Conservation (phyloP, 2,329 filamentous ascomycete genomes). For the Apiospora rasikravindrae region DNA sequence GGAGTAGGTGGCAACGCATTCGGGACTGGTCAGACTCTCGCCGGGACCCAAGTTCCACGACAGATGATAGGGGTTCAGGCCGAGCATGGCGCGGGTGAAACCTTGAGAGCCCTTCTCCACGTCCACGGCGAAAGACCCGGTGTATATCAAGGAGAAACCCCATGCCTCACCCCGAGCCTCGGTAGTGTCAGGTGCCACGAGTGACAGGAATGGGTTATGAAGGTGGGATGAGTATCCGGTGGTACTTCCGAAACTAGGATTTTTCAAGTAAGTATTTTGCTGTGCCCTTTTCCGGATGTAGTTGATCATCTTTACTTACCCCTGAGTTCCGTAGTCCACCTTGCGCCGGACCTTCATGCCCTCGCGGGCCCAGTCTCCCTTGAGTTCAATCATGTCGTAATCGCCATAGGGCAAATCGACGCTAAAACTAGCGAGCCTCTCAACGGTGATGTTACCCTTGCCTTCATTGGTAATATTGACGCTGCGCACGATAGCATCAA, state of each 20-base stretch:
- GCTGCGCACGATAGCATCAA: slow-evolving; percentile 66
- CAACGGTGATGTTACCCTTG: slow-evolving; percentile 54
- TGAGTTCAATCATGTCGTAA: slow-evolving; percentile 65
- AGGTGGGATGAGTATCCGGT: slow-evolving; percentile 68
- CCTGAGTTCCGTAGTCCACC: slow-evolving; percentile 61
- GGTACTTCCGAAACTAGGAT: slow-evolving; percentile 60
- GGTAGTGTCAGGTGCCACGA: slow-evolving; percentile 61
- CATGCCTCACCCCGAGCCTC: slow-evolving; percentile 66
- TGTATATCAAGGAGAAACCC: slow-evolving; percentile 70
- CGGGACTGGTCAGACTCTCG: slow-evolving; percentile 63
- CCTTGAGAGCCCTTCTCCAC: slow-evolving; percentile 68
- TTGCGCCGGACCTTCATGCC: slow-evolving; percentile 58
- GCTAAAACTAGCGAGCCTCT: slow-evolving; percentile 65
- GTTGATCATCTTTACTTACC: slow-evolving; percentile 42
- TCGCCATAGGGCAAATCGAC: slow-evolving; percentile 65
- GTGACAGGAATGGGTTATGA: slow-evolving; percentile 68
- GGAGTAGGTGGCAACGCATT: slow-evolving; percentile 68
- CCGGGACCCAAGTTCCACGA: slow-evolving; percentile 62
- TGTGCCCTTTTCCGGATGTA: not conserved
- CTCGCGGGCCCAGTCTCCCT: slow-evolving; percentile 68
- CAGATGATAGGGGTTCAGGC: slow-evolving; percentile 65
- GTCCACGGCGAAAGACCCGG: slow-evolving; percentile 65
- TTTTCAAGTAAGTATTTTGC: slow-evolving; percentile 32
- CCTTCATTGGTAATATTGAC: slow-evolving; percentile 67
- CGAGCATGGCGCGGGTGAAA: slow-evolving; percentile 63